phyloP scores from a whole-genome alignment of 805 yeast genomes.

The Ogataea nakhonphanomensis region DNA sequence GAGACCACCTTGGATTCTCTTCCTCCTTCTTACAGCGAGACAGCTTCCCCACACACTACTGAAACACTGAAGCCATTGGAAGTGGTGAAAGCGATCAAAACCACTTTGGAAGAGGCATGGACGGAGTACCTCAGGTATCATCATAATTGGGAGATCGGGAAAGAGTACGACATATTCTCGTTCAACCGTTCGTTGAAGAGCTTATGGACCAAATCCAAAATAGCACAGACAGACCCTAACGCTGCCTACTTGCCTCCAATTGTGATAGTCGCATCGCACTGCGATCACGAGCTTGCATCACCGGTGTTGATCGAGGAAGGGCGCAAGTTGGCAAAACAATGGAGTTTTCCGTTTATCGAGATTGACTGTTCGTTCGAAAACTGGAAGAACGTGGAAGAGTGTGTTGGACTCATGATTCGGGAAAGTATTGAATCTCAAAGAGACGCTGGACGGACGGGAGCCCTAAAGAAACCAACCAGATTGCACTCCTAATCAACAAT shows the following conservation, averaged over 20 bases:
- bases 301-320: constrained; percentile 61
- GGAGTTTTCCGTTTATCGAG: constrained; percentile 66
- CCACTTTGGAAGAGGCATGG: constrained; percentile 71
- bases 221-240: constrained; percentile 7
- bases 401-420: constrained; percentile 53
- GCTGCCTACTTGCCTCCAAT: constrained; percentile 51
- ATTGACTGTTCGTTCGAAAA: constrained; percentile 47
- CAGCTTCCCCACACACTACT: neutral
- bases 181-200: constrained; percentile 54
- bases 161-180: constrained; percentile 66
- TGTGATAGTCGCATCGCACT: constrained; percentile 63
- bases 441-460: constrained; percentile 6
- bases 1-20: constrained; percentile 33
- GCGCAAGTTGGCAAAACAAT: constrained; percentile 47
- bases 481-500: too few relatives aligned
- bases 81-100: constrained; percentile 45
- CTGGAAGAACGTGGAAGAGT: constrained; percentile 52
- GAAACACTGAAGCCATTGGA: constrained; percentile 25
- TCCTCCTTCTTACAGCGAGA: constrained; percentile 52
- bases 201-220: constrained; percentile 44
- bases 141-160: constrained; percentile 56
- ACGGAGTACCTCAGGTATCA: constrained; percentile 56
- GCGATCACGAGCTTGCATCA: constrained; percentile 52
- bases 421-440: constrained; percentile 48
- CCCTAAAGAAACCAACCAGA: neutral